Conservation (phyloP, 306 rosid species). For the Fragaria nilgerrensis region DNA sequence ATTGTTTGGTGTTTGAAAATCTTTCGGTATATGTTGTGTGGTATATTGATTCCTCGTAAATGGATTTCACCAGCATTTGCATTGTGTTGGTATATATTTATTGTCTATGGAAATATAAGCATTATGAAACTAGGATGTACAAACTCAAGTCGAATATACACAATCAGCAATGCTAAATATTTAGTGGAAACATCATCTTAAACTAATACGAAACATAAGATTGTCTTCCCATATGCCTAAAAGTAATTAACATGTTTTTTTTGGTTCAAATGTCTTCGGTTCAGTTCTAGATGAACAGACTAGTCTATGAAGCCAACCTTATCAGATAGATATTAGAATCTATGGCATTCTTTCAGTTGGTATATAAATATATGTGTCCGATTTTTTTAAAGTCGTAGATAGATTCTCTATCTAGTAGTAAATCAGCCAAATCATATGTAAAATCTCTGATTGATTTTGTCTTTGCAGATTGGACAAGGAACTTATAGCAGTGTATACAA, state of each 20-base stretch:
- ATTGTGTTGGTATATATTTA: background rate
- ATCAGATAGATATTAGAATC: background rate
- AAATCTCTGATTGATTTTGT: constrained; percentile 11
- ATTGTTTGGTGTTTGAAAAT: background rate
- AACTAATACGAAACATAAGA: background rate
- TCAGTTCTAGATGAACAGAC: background rate
- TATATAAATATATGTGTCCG: background rate
- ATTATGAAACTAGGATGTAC: background rate
- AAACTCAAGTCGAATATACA: background rate
- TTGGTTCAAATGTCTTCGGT: background rate
- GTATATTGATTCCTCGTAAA: background rate
- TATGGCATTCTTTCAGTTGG: background rate
- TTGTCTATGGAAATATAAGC: background rate
- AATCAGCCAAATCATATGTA: background rate
- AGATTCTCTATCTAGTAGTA: background rate
- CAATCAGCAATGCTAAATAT: background rate
- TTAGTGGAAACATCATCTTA: background rate
- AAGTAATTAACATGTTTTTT: background rate
- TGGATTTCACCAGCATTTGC: background rate
- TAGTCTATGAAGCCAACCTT: background rate
- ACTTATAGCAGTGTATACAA: constrained; percentile 87
- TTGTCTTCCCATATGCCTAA: background rate
- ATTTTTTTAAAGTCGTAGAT: background rate
- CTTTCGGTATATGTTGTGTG: background rate
- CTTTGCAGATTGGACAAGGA: constrained; percentile 87